Percentiles rank a stretch among this genome's conserved stretches.
phyloP scores from a whole-genome alignment of 2,329 filamentous ascomycete species.

The Fusarium agapanthi region DNA sequence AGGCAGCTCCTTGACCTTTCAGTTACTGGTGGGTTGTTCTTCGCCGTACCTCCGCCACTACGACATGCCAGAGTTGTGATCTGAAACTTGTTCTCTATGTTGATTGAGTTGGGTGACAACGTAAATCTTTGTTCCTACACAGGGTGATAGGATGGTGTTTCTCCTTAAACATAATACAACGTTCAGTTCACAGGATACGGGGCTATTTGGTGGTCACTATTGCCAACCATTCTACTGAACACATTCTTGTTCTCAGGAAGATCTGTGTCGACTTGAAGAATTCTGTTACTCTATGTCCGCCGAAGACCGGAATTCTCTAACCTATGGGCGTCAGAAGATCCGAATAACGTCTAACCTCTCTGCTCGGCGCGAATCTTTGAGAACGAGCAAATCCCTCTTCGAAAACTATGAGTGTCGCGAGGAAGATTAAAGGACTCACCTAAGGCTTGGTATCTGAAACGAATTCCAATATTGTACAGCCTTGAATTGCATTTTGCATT shows the following conservation, averaged over 20 bases:
- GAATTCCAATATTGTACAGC: background rate
- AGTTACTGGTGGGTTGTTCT: background rate
- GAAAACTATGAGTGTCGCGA: background rate
- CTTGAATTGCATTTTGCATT: no score
- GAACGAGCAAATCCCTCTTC: background rate
- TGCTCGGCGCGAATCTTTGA: background rate
- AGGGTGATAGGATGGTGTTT: background rate
- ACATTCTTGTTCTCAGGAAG: background rate
- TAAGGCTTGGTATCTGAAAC: background rate
- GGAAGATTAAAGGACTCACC: background rate
- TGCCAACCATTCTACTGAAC: background rate
- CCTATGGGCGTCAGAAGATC: background rate
- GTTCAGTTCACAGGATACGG: background rate
- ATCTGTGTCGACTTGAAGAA: background rate
- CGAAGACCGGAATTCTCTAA: background rate
- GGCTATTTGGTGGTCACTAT: background rate
- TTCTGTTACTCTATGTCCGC: background rate
- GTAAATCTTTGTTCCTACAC: background rate
- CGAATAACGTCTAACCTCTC: background rate
- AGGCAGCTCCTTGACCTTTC: background rate
- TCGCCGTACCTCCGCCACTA: background rate
- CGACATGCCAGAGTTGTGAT: background rate
- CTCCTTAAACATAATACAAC: no score
- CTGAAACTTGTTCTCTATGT: background rate
- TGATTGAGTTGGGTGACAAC: background rate